Evolutionary conservation across 2,329 filamentous ascomycete genomes (phyloP), one percentile per base, ranked within the genome.

Genomic region (Fusarium sp.): DNA sequence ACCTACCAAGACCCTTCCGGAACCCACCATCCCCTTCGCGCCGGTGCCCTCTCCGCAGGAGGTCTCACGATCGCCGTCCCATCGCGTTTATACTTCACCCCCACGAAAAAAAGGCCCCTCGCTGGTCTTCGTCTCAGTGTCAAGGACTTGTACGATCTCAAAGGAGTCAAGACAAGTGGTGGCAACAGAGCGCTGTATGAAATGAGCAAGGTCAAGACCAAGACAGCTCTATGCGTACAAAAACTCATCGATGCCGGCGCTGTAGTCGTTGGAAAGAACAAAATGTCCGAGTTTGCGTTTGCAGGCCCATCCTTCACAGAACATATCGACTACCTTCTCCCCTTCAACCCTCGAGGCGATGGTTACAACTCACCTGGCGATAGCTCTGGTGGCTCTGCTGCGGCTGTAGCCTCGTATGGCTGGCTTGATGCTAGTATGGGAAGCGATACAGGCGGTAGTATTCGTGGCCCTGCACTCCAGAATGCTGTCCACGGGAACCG

Each of bases 291-390:
- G 22, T 75, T 75, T n/a, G 73, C 73, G 0, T 57, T 58, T 13
- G 73, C 56, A 2, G 73, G 60, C 0, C 17, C 17, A 2, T 64
- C 26, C 3, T 42, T 63, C 2, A 52, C 73, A 0, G 73, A 75
- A 4, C 54, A 64, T 4, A 66, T 84, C 6, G 83, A 84, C 60
- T 83, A 81, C 44, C 83, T 84, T 20, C 77, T 81, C 1, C 85
- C 85, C 0, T 85, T 85, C 72, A 86, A 86, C 66, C 83, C 84
- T 1, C 78, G 84, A 2, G 87, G 83, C 0, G 87, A 89, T 63
- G 84, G 85, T 0, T 87, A 87, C 44, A 83, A 85, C 56, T 80
- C 82, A 5, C 81, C 86, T 68, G 84, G 83, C 1, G 85, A 84
- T 3, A 88, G 86, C 1, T 88, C 83, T 0, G 80, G 82, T 1